Percentiles rank a stretch among this genome's conserved stretches.
Conservation (phyloP, 1,284 basidiomycete genomes). For the Trametes polyzona region DNA sequence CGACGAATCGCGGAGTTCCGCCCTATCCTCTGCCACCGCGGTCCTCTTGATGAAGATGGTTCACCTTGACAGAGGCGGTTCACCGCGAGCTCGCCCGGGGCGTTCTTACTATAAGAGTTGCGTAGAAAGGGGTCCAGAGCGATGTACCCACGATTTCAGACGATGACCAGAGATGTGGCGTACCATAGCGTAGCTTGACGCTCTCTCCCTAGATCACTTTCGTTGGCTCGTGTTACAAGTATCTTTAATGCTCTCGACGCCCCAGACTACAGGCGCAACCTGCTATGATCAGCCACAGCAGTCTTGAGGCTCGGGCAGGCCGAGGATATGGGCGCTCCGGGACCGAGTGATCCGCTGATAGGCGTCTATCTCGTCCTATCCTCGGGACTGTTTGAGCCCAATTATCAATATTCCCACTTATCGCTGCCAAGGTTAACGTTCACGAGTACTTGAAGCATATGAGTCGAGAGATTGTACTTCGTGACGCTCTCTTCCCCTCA, state of each 20-base stretch:
- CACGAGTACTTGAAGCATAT: too few relatives aligned
- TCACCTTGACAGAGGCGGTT: too few relatives aligned
- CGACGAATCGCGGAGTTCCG: not conserved
- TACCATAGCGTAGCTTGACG: too few relatives aligned
- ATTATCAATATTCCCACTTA: not conserved
- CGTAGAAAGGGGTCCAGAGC: not conserved
- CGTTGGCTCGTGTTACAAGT: not conserved
- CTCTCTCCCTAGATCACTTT: not conserved
- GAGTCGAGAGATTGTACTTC: not conserved
- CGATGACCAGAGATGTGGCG: too few relatives aligned
- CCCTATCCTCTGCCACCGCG: not conserved
- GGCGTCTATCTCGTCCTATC: constrained; percentile 1
- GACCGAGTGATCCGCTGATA: not conserved
- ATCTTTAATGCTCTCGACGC: not conserved
- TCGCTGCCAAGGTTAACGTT: not conserved
- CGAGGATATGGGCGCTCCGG: not conserved
- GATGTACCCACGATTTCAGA: not conserved
- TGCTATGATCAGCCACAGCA: not conserved
- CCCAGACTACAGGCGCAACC: not conserved
- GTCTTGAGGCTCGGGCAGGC: not conserved
- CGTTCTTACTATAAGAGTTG: too few relatives aligned
- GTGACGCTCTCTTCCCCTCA: too few relatives aligned
- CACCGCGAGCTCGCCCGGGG: too few relatives aligned
- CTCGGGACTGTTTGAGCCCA: too few relatives aligned
- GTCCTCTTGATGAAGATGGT: not conserved